Conservation (phyloP, 2,329 filamentous ascomycete species). For the Blastomyces gilchristii region DNA sequence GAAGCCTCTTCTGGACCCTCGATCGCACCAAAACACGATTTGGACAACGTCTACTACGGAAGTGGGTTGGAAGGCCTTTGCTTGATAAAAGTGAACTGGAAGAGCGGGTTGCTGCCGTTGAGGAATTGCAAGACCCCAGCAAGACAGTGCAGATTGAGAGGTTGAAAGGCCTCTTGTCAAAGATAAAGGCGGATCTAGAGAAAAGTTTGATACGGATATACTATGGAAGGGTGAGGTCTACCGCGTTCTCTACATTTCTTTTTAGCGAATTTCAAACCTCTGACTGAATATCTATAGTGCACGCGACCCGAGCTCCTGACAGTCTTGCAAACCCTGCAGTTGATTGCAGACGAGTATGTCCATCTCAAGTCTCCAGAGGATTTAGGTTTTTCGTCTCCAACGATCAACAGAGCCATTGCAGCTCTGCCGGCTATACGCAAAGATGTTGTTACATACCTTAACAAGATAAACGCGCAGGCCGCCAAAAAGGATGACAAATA, state of each 20-base stretch:
- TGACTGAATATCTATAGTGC: slow-evolving; percentile 42
- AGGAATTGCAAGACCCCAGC: slow-evolving; percentile 66
- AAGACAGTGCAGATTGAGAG: slow-evolving; percentile 60
- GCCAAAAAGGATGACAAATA: slow-evolving; percentile 88
- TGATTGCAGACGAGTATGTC: slow-evolving; percentile 65
- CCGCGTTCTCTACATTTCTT: not conserved
- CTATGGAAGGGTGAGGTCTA: slow-evolving; percentile 60
- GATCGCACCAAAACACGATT: slow-evolving; percentile 87
- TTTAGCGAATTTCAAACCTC: not conserved
- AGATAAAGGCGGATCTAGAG: slow-evolving; percentile 72
- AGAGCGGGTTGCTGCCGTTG: slow-evolving; percentile 70
- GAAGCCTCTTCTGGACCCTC: slow-evolving; percentile 89
- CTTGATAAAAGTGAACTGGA: slow-evolving; percentile 66
- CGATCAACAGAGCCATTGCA: slow-evolving; percentile 62
- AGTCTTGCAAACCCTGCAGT: slow-evolving; percentile 75
- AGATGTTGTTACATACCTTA: slow-evolving; percentile 62
- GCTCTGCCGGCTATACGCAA: slow-evolving; percentile 66
- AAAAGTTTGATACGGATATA: slow-evolving; percentile 91
- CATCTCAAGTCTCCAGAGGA: slow-evolving; percentile 55
- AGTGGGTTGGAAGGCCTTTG: slow-evolving; percentile 88
- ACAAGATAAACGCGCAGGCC: slow-evolving; percentile 74
- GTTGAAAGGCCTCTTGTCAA: slow-evolving; percentile 59
- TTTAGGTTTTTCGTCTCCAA: slow-evolving; percentile 59
- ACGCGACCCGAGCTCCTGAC: slow-evolving; percentile 76
- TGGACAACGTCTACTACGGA: slow-evolving; percentile 75